Evolutionary conservation across 2,329 filamentous ascomycete genomes (phyloP).

Genomic region (Dactylellina cionopaga): DNA sequence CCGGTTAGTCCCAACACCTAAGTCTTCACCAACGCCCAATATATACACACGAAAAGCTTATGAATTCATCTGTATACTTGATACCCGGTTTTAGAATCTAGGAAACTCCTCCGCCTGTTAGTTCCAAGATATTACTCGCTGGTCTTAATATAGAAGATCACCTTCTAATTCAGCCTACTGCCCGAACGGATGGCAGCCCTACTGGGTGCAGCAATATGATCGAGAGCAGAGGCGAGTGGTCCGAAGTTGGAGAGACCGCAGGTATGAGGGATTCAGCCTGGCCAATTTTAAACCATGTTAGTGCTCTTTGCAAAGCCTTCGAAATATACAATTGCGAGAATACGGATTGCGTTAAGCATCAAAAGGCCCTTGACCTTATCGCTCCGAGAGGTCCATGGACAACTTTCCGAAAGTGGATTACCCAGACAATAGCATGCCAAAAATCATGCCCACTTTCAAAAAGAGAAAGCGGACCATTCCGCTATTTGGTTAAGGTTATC

Average conservation of each 20-base stretch:
- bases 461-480: neutral
- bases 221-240: too few relatives aligned
- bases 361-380: neutral
- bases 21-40: too few relatives aligned
- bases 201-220: slow-evolving; percentile 2
- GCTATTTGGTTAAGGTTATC: slow-evolving; percentile 3
- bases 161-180: neutral
- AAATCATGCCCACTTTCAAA: neutral
- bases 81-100: too few relatives aligned
- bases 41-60: too few relatives aligned
- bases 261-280: neutral
- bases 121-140: too few relatives aligned
- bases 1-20: too few relatives aligned
- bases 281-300: slow-evolving; percentile 25
- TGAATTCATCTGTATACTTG: too few relatives aligned
- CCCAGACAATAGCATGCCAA: slow-evolving; percentile 12
- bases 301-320: slow-evolving; percentile 10
- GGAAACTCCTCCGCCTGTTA: too few relatives aligned
- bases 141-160: neutral
- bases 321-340: slow-evolving; percentile 17
- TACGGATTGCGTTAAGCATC: neutral
- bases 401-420: slow-evolving; percentile 24
- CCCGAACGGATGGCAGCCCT: neutral
- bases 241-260: slow-evolving; percentile 9
- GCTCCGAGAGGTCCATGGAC: slow-evolving; percentile 13